Percentiles rank a stretch among this genome's conserved stretches.
Conservation (phyloP, 352 stramenopile genomes). For the Salisapilia sapeloensis region DNA sequence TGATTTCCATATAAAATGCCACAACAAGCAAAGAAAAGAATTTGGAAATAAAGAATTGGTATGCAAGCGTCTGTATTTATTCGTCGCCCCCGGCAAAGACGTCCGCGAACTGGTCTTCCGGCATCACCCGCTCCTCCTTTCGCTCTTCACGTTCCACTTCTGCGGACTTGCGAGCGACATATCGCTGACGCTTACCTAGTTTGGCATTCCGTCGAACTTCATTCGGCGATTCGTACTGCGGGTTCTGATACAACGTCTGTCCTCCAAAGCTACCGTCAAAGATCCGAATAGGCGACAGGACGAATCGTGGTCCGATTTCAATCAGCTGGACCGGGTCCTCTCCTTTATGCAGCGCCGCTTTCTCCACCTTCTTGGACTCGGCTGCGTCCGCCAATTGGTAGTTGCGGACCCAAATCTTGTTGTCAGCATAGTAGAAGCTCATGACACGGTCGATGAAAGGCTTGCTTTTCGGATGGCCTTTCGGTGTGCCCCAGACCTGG, state of each 20-base stretch:
- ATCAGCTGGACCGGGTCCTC: conserved; percentile 91
- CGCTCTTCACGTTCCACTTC: conserved; percentile 68
- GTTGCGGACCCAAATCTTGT: conserved; percentile 97
- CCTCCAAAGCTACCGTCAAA: conserved; percentile 98
- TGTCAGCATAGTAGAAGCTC: conserved; percentile 89
- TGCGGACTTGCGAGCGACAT: conserved; percentile 81
- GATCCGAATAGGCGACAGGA: conserved; percentile 97
- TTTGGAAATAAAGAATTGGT: too few species aligned
- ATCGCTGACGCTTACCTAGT: conserved; percentile 86
- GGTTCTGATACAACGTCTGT: conserved; percentile 96
- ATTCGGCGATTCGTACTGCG: conserved; percentile 95
- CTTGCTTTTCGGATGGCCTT: conserved; percentile 98
- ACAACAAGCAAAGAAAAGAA: too few species aligned
- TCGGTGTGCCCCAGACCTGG: conserved; percentile 90
- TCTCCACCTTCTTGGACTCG: conserved; percentile 85
- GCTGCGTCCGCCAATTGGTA: conserved; percentile 86
- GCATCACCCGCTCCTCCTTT: conserved; percentile 38
- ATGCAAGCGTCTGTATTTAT: conserved; percentile 6
- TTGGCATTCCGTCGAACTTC: conserved; percentile 80
- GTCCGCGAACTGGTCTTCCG: conserved; percentile 73
- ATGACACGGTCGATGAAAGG: conserved; percentile 99
- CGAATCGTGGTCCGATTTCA: conserved; percentile 98
- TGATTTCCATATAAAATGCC: too few species aligned
- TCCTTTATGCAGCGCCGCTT: conserved; percentile 63
- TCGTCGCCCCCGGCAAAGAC: conserved; percentile 44